Evolutionary conservation across 2,329 filamentous ascomycete genomes (phyloP), one percentile per base, ranked within the genome.

Genomic region (Orbilia oligospora): DNA sequence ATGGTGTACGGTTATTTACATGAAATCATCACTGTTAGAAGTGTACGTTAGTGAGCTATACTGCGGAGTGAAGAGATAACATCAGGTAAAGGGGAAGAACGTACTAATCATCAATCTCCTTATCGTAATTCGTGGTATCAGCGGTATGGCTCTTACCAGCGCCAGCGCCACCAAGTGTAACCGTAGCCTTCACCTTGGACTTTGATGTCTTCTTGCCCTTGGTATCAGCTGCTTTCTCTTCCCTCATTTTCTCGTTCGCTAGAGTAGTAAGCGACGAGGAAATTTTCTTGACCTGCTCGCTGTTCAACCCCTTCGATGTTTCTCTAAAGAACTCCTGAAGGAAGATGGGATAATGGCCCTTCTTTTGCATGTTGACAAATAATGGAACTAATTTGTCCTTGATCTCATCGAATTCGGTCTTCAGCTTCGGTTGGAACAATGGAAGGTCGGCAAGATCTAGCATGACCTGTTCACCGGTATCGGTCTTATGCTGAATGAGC

Each of bases 171-270:
- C 85, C 86, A 76, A 92, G 90, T 70, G 92, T 92, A 63, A 98
- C 87, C 5, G 90, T 91, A 18, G 92, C 90, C 90, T 99, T 99
- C 46, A 92, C 97, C 90, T 98, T 98, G 80, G 93, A 92, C 3
- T 94, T 94, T 89, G 98, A 98, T 82, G 88, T 90, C 90, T 98
- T 99, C 92, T 98, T 99, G 83, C 91, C 93, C 69, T 93, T 91
- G 88, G 97, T 97, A 81, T 97, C 93, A 2, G 93, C 90, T 3
- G 91, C 91, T 89, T 98, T 97, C 89, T 99, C 96, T 85, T 97
- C 94, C 87, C 94, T 97, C 91, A 98, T 91, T 89, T 97, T 97
- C 89, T 98, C 96, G 84, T 99, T 99, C 84, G 93, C 89, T 71
- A 97, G 88, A 4, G 94, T 91, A n/a, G 94, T 97, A 83, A 99